Conservation (phyloP, 2,329 filamentous ascomycete genomes). For the Neocucurbitaria cava region DNA sequence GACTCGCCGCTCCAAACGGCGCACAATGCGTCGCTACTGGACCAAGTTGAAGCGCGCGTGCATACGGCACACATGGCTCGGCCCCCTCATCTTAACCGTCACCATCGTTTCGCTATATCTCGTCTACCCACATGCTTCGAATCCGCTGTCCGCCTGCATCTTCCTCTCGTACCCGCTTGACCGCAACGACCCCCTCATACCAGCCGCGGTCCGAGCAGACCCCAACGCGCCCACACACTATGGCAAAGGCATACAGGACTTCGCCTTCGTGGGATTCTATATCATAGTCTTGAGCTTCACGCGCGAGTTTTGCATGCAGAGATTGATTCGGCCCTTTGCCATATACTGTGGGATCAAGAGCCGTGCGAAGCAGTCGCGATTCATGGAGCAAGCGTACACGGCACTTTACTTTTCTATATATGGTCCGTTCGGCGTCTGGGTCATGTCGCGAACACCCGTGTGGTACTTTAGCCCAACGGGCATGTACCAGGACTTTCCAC, state of each 20-base stretch:
- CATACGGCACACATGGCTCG: constrained; percentile 66
- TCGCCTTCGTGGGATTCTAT: constrained; percentile 89
- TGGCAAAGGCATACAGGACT: constrained; percentile 85
- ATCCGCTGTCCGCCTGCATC: constrained; percentile 80
- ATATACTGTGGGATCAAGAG: constrained; percentile 71
- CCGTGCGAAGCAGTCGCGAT: constrained; percentile 81
- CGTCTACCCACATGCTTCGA: constrained; percentile 76
- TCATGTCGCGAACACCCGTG: constrained; percentile 89
- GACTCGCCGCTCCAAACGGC: constrained; percentile 53
- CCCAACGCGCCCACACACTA: constrained; percentile 66
- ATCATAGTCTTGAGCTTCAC: constrained; percentile 89
- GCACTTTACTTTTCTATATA: constrained; percentile 87
- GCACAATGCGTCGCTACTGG: constrained; percentile 53
- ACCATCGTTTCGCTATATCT: constrained; percentile 73
- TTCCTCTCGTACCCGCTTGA: constrained; percentile 88
- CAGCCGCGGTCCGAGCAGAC: constrained; percentile 46
- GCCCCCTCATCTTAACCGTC: constrained; percentile 72
- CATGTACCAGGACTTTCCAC: constrained; percentile 91
- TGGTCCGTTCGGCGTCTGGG: constrained; percentile 83
- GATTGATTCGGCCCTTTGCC: constrained; percentile 79
- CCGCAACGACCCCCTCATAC: constrained; percentile 45
- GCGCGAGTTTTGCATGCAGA: constrained; percentile 95
- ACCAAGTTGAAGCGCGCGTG: constrained; percentile 55
- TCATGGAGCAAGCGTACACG: constrained; percentile 97
- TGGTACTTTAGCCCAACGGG: constrained; percentile 94